Evolutionary conservation across 768 basidiomycete species (phyloP), one percentile per base, ranked within the genome.

Genomic region (Filobasidium wieringae): DNA sequence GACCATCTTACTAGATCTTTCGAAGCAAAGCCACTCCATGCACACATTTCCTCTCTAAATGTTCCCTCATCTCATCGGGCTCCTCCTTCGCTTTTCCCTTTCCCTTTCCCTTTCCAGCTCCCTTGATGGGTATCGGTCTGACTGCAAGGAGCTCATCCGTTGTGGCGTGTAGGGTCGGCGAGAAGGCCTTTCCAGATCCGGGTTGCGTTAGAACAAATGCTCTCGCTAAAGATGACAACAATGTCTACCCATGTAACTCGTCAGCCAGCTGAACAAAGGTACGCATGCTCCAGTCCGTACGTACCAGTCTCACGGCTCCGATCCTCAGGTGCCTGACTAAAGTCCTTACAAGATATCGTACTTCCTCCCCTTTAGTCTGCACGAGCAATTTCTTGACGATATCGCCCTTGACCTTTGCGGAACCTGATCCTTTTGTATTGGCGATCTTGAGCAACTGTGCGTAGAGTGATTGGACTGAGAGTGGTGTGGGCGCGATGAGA

Each of bases 291-390:
- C n/a, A n/a, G n/a, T n/a, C n/a, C n/a, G n/a, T 8, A 63, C 68
- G 52, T 34, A 72, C 70, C 36, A 86, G 81, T 63, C 87, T 79
- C 29, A 91, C 88, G 2, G 90, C 91, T 1, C 91, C 91, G 15
- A 93, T 90, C 45, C 88, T 82, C 41, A 89, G 77, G 70, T 88
- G 84, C 67, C 81, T 80, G 29, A 79, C 81, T 27, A 91, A 77
- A 2, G 81, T 87, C 36, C 87, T 36, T 30, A 85, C 84, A 39
- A 93, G 77, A 66, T 83, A 95, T 29, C 89, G 80, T n/a, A 81
- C 79, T 74, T 95, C 88, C 72, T 93, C 91, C 24, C 89, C 91
- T 58, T 79, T 81, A 0, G 90, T 85, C 9, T 87, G 79, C 6
- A 93, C 80, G n/a, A 93, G 79, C 24, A 93, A 77, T 66, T 80